These are phyloP conservation scores for Aspergillus olivimuriae DNA, from an alignment of 495 filamentous ascomycete genomes.

Conservation along the genomic window DNA sequence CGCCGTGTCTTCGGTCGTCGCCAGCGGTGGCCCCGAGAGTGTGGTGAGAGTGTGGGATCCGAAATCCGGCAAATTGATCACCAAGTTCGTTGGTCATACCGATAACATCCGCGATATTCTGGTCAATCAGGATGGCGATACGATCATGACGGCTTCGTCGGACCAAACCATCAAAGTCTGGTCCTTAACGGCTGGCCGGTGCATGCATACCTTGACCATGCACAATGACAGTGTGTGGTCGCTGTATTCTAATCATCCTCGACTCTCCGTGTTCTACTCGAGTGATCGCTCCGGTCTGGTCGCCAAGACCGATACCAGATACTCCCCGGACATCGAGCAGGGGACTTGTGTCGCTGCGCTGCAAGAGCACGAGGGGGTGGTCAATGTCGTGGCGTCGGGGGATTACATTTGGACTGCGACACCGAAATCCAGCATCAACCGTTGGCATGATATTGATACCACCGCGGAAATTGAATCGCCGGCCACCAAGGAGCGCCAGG, in stretches of 20 bases:
- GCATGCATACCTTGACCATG: constrained; percentile 97
- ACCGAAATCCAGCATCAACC: constrained; percentile 87
- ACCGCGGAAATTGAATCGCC: constrained; percentile 51
- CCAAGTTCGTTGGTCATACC: constrained; percentile 96
- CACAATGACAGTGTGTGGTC: constrained; percentile 98
- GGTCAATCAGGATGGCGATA: constrained; percentile 81
- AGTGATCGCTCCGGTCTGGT: constrained; percentile 86
- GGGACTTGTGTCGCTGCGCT: constrained; percentile 81
- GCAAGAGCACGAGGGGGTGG: constrained; percentile 85
- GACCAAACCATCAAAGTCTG: constrained; percentile 97
- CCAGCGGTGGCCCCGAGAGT: constrained; percentile 91
- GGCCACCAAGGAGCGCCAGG: constrained; percentile 47
- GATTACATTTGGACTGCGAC: constrained; percentile 93
- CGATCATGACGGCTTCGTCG: constrained; percentile 88
- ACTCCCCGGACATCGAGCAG: constrained; percentile 75
- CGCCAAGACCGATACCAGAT: constrained; percentile 85
- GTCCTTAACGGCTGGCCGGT: constrained; percentile 89
- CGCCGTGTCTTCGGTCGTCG: constrained; percentile 68
- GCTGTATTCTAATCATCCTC: constrained; percentile 79
- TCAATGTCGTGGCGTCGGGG: constrained; percentile 72
- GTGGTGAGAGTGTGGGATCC: constrained; percentile 93
- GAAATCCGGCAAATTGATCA: constrained; percentile 79
- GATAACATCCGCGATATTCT: constrained; percentile 90
- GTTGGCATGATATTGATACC: constrained; percentile 86
- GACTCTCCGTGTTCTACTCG: constrained; percentile 86